Percentiles rank a stretch among this genome's conserved stretches.
Conservation (phyloP, 305 asterid species). For the Andrographis paniculata region DNA sequence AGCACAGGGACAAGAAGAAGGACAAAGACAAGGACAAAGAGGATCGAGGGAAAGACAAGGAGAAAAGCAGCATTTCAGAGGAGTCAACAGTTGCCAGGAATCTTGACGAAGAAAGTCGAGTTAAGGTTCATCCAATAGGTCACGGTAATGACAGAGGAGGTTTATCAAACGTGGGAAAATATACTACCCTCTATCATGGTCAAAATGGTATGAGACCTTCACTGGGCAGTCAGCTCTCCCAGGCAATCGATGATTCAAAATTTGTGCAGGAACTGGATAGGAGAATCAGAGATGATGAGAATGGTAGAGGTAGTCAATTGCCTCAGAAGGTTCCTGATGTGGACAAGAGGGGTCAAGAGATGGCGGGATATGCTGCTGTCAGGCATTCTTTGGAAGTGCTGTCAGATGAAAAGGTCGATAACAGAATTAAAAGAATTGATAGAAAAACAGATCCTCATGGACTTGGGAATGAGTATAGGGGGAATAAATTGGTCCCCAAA, state of each 20-base stretch:
- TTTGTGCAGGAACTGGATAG: conserved; percentile 48
- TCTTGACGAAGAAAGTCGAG: conserved; percentile 29
- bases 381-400: conserved; percentile 21
- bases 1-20: conserved; percentile 43
- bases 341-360: conserved; percentile 27
- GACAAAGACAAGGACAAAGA: conserved; percentile 46
- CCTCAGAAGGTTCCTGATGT: conserved; percentile 30
- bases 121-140: conserved; percentile 28
- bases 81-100: conserved; percentile 40
- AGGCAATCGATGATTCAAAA: conserved; percentile 35
- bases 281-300: conserved; percentile 48
- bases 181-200: conserved; percentile 24
- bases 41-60: conserved; percentile 43
- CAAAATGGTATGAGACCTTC: conserved; percentile 37
- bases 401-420: conserved; percentile 32
- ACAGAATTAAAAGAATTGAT: conserved; percentile 31
- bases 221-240: conserved; percentile 22
- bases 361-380: no score
- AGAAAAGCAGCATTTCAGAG: conserved; percentile 57
- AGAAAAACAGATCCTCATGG: conserved; percentile 26
- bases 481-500: conserved; percentile 28
- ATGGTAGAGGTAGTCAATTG: conserved; percentile 32
- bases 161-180: no score
- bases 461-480: no score
- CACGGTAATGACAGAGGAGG: conserved; percentile 24